These are phyloP conservation scores for Aspergillus sp. DNA, from an alignment of 2,329 filamentous ascomycete genomes.

Conservation along the genomic window DNA sequence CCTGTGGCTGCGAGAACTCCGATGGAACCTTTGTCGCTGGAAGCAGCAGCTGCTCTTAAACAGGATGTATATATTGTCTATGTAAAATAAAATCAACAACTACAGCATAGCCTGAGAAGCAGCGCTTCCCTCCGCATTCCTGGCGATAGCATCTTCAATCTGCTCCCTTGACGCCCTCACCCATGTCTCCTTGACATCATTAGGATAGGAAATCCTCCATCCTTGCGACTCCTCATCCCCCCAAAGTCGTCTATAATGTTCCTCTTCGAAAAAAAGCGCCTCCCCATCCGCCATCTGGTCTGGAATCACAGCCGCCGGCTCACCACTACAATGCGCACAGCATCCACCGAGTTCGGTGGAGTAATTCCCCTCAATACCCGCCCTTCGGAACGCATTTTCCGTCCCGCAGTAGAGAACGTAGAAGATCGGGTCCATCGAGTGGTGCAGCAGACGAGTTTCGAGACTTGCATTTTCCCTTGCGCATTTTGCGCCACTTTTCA, in stretches of 20 bases:
- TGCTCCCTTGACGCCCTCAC: not conserved
- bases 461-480: constrained; percentile 11
- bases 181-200: not conserved
- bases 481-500: constrained; percentile 7
- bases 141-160: not conserved
- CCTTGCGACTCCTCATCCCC: constrained; percentile 5
- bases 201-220: not conserved
- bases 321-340: constrained; percentile 15
- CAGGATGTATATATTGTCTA: not conserved
- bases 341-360: not conserved
- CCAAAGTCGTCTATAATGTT: constrained; percentile 11
- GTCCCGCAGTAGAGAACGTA: constrained; percentile 8
- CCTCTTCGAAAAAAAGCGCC: constrained; percentile 10
- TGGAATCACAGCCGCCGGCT: constrained; percentile 13
- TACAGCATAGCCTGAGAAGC: too few relatives aligned
- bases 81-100: too few relatives aligned
- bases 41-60: constrained; percentile 17
- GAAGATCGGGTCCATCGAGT: constrained; percentile 9
- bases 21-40: constrained; percentile 35
- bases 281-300: constrained; percentile 5
- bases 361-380: not conserved
- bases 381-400: not conserved
- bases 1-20: constrained; percentile 40
- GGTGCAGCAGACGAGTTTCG: constrained; percentile 10
- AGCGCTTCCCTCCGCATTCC: too few relatives aligned